These are phyloP conservation scores for Colletotrichum sp. DNA, from an alignment of 2,329 filamentous ascomycete species.

Conservation along the genomic window DNA sequence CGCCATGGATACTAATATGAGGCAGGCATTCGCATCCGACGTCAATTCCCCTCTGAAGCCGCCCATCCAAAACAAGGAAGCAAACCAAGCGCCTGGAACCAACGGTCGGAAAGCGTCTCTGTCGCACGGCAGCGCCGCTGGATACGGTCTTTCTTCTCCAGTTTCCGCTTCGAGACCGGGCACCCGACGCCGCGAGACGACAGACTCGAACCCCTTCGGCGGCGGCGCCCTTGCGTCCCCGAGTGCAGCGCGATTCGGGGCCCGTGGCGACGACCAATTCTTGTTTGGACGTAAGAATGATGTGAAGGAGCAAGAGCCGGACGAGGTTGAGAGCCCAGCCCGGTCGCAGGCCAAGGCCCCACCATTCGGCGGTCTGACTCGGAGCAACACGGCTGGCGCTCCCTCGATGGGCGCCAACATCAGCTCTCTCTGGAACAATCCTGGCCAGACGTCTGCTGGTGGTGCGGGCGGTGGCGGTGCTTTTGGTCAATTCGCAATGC, in stretches of 20 bases:
- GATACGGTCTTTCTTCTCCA: slow-evolving; percentile 76
- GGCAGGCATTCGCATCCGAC: slow-evolving; percentile 78
- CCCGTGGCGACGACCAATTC: slow-evolving; percentile 66
- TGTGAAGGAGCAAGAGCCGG: slow-evolving; percentile 47
- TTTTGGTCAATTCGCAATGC: slow-evolving; percentile 89
- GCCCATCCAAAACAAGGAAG: slow-evolving; percentile 74
- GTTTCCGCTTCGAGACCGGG: slow-evolving; percentile 73
- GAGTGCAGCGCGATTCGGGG: slow-evolving; percentile 58
- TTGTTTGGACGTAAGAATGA: slow-evolving; percentile 65
- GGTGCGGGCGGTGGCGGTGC: slow-evolving; percentile 47
- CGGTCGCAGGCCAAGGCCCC: slow-evolving; percentile 24
- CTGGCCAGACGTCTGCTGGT: slow-evolving; percentile 24
- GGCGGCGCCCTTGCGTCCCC: slow-evolving; percentile 64
- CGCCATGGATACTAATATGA: slow-evolving; percentile 1
- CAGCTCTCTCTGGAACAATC: slow-evolving; percentile 50
- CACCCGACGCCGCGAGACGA: slow-evolving; percentile 82
- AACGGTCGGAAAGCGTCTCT: slow-evolving; percentile 84
- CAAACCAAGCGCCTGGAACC: slow-evolving; percentile 57
- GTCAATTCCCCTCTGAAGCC: slow-evolving; percentile 95
- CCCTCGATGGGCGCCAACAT: slow-evolving; percentile 44
- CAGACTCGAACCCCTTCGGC: slow-evolving; percentile 69
- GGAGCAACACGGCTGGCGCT: slow-evolving; percentile 59
- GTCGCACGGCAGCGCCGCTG: slow-evolving; percentile 69
- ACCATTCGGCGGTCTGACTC: slow-evolving; percentile 53
- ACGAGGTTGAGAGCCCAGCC: slow-evolving; percentile 51